Conservation (phyloP, 768 basidiomycete genomes). For the Pulveroboletus frians region DNA sequence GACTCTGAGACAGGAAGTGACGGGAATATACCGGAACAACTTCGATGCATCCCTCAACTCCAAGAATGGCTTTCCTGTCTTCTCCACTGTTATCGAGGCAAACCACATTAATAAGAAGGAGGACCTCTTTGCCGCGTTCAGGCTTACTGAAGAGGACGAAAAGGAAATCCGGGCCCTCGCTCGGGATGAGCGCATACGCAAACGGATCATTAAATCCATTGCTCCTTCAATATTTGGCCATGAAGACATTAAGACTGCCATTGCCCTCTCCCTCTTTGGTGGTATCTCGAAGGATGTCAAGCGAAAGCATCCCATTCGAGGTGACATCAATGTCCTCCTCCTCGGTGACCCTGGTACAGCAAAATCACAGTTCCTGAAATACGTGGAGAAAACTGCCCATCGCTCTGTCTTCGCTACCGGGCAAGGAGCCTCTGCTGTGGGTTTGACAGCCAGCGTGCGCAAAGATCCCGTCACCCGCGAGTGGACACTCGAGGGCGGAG, state of each 20-base stretch:
- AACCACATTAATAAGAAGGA: constrained; percentile 99
- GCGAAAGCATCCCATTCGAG: constrained; percentile 91
- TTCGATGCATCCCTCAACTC: constrained; percentile 97
- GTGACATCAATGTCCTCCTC: constrained; percentile 94
- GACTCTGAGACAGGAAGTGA: constrained; percentile 69
- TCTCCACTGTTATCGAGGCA: constrained; percentile 96
- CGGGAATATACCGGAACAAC: constrained; percentile 97
- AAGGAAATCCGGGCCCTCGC: constrained; percentile 83
- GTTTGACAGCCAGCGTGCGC: constrained; percentile 97
- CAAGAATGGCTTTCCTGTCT: constrained; percentile 99
- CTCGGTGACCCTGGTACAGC: constrained; percentile 98
- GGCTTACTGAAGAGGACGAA: constrained; percentile 95
- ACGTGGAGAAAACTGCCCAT: constrained; percentile 97
- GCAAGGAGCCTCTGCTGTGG: constrained; percentile 96
- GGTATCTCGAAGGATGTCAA: constrained; percentile 96
- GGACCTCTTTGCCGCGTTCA: constrained; percentile 97
- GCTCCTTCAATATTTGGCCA: constrained; percentile 99
- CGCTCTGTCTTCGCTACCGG: constrained; percentile 98
- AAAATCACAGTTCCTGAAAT: constrained; percentile 98
- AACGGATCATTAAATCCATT: constrained; percentile 97
- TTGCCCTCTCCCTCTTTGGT: constrained; percentile 92
- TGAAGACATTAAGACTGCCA: constrained; percentile 97
- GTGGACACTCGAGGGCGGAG: constrained; percentile 98
- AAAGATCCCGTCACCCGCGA: constrained; percentile 96
- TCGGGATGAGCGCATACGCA: constrained; percentile 90